These are phyloP conservation scores for Begonia masoniana DNA, from an alignment of 306 rosid species.

Conservation along the genomic window DNA sequence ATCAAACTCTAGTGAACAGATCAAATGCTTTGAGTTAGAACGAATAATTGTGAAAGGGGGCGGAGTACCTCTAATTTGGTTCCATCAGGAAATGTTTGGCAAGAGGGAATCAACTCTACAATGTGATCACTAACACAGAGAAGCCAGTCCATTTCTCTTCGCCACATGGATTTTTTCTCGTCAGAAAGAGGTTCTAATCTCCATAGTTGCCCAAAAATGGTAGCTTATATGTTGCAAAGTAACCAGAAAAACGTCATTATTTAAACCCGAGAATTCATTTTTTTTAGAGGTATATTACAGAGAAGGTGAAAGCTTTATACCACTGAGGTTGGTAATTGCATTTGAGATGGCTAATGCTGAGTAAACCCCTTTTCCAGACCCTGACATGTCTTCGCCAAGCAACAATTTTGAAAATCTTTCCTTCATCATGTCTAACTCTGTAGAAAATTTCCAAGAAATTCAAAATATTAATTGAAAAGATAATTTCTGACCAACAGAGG, in stretches of 20 bases:
- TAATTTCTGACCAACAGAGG: background rate
- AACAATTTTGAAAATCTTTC: constrained; percentile 45
- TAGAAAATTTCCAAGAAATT: background rate
- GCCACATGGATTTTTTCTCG: constrained; percentile 48
- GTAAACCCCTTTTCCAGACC: constrained; percentile 50
- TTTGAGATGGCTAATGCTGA: constrained; percentile 42
- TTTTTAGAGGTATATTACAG: background rate
- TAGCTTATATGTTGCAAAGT: constrained; percentile 15
- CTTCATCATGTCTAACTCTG: constrained; percentile 51
- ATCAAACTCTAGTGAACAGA: too few species aligned
- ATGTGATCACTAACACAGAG: constrained; percentile 43
- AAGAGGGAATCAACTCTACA: constrained; percentile 36
- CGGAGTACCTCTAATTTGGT: constrained; percentile 29
- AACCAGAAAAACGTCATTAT: background rate
- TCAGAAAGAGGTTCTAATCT: constrained; percentile 37
- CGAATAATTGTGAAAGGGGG: background rate
- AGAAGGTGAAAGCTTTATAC: constrained; percentile 10
- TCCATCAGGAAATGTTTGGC: constrained; percentile 50
- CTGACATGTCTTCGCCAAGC: constrained; percentile 59
- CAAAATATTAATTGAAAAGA: background rate
- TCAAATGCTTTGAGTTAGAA: background rate
- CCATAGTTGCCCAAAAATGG: constrained; percentile 48
- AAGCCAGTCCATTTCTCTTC: constrained; percentile 50
- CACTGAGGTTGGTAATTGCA: constrained; percentile 52
- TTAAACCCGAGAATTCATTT: background rate